A percentile compares a stretch with the other conserved stretches of the same genome.
phyloP scores from a whole-genome alignment of 139 green algal genomes.

The Microglena sp. region DNA sequence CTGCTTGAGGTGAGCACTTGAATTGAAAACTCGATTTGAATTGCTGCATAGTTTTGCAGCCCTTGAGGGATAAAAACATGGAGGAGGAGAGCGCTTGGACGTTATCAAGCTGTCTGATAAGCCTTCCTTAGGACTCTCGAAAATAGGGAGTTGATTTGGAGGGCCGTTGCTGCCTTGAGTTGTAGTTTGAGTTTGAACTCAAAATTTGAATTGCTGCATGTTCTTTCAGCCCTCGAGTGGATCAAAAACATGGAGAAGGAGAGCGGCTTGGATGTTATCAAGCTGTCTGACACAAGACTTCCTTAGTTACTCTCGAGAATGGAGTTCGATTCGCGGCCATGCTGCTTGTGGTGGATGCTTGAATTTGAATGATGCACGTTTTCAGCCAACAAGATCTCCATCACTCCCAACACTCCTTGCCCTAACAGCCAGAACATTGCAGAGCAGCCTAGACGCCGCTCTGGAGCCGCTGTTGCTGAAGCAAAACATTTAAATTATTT shows the following conservation, averaged over 20 bases:
- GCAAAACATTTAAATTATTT: slow-evolving; percentile 66
- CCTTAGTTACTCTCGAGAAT: slow-evolving; percentile 7
- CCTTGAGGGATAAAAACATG: too few relatives aligned
- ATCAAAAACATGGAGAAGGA: slow-evolving; percentile 71
- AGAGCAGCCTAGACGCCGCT: slow-evolving; percentile 56
- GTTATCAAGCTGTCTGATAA: slow-evolving; percentile 66
- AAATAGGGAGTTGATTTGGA: slow-evolving; percentile 61
- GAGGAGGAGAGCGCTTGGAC: slow-evolving; percentile 56
- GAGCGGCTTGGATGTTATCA: slow-evolving; percentile 66
- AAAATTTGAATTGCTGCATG: too few relatives aligned
- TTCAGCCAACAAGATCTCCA: too few relatives aligned
- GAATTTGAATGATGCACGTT: too few relatives aligned
- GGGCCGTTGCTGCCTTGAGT: slow-evolving; percentile 19
- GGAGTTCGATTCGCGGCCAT: slow-evolving; percentile 9
- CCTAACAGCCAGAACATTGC: slow-evolving; percentile 67
- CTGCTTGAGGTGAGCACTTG: too few relatives aligned
- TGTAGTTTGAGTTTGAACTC: not conserved
- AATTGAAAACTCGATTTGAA: too few relatives aligned
- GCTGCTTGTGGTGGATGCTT: too few relatives aligned
- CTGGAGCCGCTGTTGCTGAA: slow-evolving; percentile 71
- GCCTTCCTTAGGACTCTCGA: slow-evolving; percentile 66
- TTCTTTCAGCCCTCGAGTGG: slow-evolving; percentile 75
- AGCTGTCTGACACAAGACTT: slow-evolving; percentile 44
- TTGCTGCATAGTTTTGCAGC: too few relatives aligned
- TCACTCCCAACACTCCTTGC: too few relatives aligned